A percentile compares a stretch with the other conserved stretches of the same genome.
These are phyloP conservation scores for Pseudognaphalium luteoalbum DNA, from an alignment of 129 eudicot genomes.

Conservation along the genomic window DNA sequence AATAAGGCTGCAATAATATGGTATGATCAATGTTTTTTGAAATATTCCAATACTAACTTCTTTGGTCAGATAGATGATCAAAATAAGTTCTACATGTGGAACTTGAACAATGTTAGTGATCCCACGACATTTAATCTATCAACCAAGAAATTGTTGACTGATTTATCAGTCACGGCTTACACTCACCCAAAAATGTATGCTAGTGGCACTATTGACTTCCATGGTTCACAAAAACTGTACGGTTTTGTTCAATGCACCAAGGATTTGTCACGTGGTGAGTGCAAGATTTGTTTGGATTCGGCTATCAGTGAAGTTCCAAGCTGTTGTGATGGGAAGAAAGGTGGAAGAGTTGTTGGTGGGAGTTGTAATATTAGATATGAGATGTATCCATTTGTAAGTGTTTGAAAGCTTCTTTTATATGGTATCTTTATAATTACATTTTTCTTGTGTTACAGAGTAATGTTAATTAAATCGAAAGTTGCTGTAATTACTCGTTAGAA, in stretches of 20 bases:
- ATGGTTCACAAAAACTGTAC: constrained; percentile 26
- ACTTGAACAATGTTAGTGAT: constrained; percentile 25
- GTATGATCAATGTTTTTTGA: constrained; percentile 44
- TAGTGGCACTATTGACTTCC: constrained; percentile 8
- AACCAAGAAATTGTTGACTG: constrained; percentile 28
- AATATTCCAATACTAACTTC: constrained; percentile 39
- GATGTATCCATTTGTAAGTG: constrained; percentile 38
- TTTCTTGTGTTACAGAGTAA: too few relatives aligned
- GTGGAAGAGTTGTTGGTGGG: constrained; percentile 53
- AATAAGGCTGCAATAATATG: constrained; percentile 38
- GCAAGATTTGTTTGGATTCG: constrained; percentile 44
- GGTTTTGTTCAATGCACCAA: constrained; percentile 47
- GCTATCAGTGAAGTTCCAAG: constrained; percentile 35
- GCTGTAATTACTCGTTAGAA: too few relatives aligned
- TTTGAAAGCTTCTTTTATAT: not conserved
- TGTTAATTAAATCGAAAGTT: too few relatives aligned
- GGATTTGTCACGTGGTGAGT: constrained; percentile 46
- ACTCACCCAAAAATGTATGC: constrained; percentile 33
- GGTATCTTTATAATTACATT: not conserved
- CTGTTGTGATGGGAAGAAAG: constrained; percentile 49
- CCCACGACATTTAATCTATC: constrained; percentile 17
- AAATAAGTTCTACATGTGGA: constrained; percentile 23
- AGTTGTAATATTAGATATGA: constrained; percentile 56
- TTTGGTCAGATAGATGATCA: constrained; percentile 31
- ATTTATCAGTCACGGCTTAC: constrained; percentile 19